Base-by-base conservation (phyloP, 495 filamentous ascomycete species). In the Halenospora varia region DNA sequence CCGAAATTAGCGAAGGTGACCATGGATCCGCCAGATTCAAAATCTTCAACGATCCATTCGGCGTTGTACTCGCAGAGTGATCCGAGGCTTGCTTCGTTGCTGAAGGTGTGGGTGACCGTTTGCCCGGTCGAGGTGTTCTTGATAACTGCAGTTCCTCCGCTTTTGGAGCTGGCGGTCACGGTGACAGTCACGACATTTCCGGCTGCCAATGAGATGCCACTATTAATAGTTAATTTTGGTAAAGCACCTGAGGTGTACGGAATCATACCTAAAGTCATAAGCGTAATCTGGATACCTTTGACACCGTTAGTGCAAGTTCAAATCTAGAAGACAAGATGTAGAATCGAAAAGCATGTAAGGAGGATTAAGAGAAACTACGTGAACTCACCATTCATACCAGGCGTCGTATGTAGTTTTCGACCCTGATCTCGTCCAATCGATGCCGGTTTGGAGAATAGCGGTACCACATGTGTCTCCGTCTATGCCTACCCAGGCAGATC, bases 351-450 rank as follows among this genome's bases (percentile, higher is more conserved):
- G n/a, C n/a, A n/a, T n/a, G n/a, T n/a, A n/a, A n/a, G n/a, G n/a
- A n/a, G n/a, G n/a, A n/a, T n/a, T n/a, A n/a, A n/a, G n/a, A n/a
- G n/a, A n/a, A n/a, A n/a, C n/a, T n/a, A n/a, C n/a, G n/a, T n/a
- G n/a, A n/a, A n/a, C n/a, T n/a, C n/a, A n/a, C 83, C 82, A 87
- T 62, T 87, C 83, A 60, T 82, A 87, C 84, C 85, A 88, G 19
- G 82, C 78, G 49, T 82, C 77, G 57, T 75, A 86, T n/a, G 82
- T 75, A 40, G 45, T 18, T 1, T 20, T 19, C 13, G 9, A 11
- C 17, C 79, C 67, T 11, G 59, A 59, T 22, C 79, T 68, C 51
- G 79, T 82, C 64, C 81, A 82, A 61, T 87, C 83, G 15, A 85
- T 68, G 15, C 86, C 86, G 0, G 84, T 81, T 63, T 85, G 81